Percentiles rank a stretch among this genome's conserved stretches.
Evolutionary conservation across 768 basidiomycete genomes (phyloP).

Genomic region (Hygrocybe punicea): DNA sequence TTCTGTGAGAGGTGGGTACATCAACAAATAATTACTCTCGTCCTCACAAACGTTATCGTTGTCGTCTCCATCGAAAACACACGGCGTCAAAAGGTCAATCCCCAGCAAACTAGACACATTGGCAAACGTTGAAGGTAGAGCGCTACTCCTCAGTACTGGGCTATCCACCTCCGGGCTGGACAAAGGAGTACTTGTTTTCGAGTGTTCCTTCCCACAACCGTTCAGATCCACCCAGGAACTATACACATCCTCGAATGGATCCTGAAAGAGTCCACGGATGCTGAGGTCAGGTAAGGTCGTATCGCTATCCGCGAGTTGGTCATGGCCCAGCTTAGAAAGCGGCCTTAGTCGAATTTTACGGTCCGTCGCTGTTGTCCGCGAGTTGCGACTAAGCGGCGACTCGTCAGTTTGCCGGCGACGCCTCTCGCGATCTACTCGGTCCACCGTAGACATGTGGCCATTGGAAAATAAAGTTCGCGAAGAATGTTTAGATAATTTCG

Average conservation of each 20-base stretch:
- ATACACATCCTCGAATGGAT: constrained; percentile 50
- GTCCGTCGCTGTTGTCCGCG: constrained; percentile 11
- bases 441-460: constrained; percentile 31
- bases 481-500: constrained; percentile 36
- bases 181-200: constrained; percentile 28
- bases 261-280: constrained; percentile 24
- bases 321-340: constrained; percentile 36
- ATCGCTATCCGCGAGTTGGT: constrained; percentile 14
- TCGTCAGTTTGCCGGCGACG: constrained; percentile 40
- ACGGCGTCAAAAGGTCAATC: constrained; percentile 56
- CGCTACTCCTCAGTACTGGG: constrained; percentile 48
- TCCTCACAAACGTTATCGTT: constrained; percentile 34
- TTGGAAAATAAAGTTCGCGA: constrained; percentile 41
- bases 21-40: constrained; percentile 6
- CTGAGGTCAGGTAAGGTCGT: constrained; percentile 16
- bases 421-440: too few relatives aligned
- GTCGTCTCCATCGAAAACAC: constrained; percentile 42
- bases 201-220: constrained; percentile 16
- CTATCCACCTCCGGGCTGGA: constrained; percentile 45
- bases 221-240: constrained; percentile 36
- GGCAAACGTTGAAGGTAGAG: constrained; percentile 24
- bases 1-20: constrained; percentile 27
- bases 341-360: constrained; percentile 31
- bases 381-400: constrained; percentile 46
- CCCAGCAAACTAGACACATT: constrained; percentile 28